Evolutionary conservation across 345 rosid genomes (phyloP).

Genomic region (Cardiospermum halicacabum): DNA sequence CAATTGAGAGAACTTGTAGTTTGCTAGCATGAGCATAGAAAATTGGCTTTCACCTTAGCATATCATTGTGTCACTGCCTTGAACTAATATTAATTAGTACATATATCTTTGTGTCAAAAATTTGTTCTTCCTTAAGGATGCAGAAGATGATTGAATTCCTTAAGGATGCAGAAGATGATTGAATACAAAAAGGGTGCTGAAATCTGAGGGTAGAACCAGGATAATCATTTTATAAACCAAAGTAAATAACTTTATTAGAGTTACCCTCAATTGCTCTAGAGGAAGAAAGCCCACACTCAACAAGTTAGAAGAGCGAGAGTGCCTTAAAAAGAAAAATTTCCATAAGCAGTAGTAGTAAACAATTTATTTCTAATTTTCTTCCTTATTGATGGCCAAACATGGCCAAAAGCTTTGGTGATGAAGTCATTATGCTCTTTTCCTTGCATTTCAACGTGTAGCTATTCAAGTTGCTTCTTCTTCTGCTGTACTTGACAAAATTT

Average conservation of each 20-base stretch:
- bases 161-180: background rate
- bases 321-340: background rate
- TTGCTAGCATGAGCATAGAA: background rate
- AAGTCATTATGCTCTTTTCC: too few species aligned
- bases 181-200: background rate
- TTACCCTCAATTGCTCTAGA: background rate
- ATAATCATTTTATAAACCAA: background rate
- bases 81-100: background rate
- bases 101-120: background rate
- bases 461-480: background rate
- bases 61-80: background rate
- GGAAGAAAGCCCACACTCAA: background rate
- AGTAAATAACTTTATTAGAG: background rate
- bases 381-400: too few species aligned
- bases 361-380: too few species aligned
- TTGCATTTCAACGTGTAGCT: background rate
- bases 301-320: background rate
- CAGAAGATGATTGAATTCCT: background rate
- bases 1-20: background rate
- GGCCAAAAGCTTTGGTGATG: too few species aligned
- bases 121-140: background rate
- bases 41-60: background rate
- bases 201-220: background rate
- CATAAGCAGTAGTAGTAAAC: too few species aligned
- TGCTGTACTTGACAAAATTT: background rate